These are phyloP conservation scores for Candida ipomoeae DNA, from an alignment of 805 yeast genomes.

Conservation along the genomic window DNA sequence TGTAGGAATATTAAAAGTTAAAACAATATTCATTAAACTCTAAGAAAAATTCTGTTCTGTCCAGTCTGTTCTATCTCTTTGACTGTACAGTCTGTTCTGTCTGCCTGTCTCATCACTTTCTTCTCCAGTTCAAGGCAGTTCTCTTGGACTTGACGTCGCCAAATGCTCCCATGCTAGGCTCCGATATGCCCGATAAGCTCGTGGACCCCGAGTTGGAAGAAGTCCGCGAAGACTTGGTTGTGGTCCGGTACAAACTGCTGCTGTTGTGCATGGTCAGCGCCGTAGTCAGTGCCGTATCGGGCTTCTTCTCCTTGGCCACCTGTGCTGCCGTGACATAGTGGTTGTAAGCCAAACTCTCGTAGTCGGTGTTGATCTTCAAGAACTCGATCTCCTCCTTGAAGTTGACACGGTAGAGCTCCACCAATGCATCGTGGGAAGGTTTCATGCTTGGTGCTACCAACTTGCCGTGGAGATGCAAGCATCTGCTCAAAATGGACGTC, in stretches of 20 bases:
- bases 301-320: constrained; percentile 6
- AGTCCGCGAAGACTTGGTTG: constrained; percentile 15
- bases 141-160: constrained; percentile 21
- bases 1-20: no score
- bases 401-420: constrained; percentile 59
- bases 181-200: constrained; percentile 9
- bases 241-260: constrained; percentile 15
- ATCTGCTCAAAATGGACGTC: constrained; percentile 57
- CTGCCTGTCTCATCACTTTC: neutral
- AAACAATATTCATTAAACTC: no score
- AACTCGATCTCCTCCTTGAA: constrained; percentile 59
- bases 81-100: no score
- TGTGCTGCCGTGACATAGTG: constrained; percentile 19
- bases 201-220: constrained; percentile 14
- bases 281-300: neutral
- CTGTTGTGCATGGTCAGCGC: constrained; percentile 4
- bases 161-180: constrained; percentile 9
- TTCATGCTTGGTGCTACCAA: constrained; percentile 53
- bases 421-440: constrained; percentile 64
- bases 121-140: constrained; percentile 39
- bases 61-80: neutral
- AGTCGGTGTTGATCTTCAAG: constrained; percentile 35
- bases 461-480: constrained; percentile 65
- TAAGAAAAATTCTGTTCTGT: no score
- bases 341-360: constrained; percentile 26